phyloP scores from a whole-genome alignment of 768 basidiomycete genomes.

The Mycena albidolilacea region DNA sequence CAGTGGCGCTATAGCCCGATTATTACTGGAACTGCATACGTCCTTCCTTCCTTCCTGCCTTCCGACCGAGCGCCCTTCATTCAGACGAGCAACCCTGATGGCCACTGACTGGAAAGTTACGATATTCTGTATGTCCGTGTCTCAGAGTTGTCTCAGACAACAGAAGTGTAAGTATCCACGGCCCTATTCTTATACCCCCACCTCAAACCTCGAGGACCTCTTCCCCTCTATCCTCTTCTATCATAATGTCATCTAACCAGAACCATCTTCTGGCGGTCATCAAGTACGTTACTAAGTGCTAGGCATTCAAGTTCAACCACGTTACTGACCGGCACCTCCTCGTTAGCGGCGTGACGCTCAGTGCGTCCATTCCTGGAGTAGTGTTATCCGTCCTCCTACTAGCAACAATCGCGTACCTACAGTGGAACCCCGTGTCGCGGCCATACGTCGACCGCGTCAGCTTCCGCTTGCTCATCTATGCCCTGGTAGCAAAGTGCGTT shows the following conservation, averaged over 20 bases:
- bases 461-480: constrained; percentile 18
- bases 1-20: too few species aligned
- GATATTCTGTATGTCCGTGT: too few species aligned
- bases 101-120: too few species aligned
- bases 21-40: too few species aligned
- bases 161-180: too few species aligned
- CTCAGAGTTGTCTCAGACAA: too few species aligned
- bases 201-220: too few species aligned
- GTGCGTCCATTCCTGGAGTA: too few species aligned
- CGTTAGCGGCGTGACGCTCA: constrained; percentile 1
- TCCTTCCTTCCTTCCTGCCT: too few species aligned
- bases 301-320: not conserved
- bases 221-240: not conserved
- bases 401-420: not conserved
- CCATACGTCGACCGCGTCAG: constrained; percentile 24
- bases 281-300: not conserved
- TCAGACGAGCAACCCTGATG: too few species aligned
- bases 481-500: constrained; percentile 35
- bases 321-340: not conserved
- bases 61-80: too few species aligned
- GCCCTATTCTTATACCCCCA: too few species aligned
- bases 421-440: not conserved
- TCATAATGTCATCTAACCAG: not conserved
- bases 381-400: not conserved
- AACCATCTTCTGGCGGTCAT: not conserved